A percentile compares a stretch with the other conserved stretches of the same genome.
Conservation (phyloP, 352 stramenopile genomes). For the Phytopythium delawarense region DNA sequence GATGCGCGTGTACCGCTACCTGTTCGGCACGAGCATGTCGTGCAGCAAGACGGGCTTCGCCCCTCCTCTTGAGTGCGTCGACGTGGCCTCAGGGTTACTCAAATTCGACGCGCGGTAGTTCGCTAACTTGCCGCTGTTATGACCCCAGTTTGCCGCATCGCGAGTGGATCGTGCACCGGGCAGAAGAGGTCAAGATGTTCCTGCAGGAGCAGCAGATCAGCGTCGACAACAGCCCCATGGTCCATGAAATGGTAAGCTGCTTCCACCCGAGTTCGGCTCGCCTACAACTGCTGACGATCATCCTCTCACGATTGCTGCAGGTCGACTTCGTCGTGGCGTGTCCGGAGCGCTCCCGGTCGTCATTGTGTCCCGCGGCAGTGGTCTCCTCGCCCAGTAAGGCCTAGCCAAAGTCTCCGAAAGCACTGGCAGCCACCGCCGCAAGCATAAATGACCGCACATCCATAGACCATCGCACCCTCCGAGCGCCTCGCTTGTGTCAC, state of each 20-base stretch:
- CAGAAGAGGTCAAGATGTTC: conserved; percentile 48
- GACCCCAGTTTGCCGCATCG: conserved; percentile 41
- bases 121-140: conserved; percentile 5
- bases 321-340: conserved; percentile 65
- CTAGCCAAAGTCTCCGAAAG: not conserved
- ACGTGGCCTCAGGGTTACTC: not conserved
- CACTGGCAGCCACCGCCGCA: not conserved
- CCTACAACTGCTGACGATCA: conserved; percentile 4
- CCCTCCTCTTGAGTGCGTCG: conserved; percentile 59
- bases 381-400: conserved; percentile 18
- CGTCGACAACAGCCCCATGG: conserved; percentile 28
- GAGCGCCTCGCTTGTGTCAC: not conserved
- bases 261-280: not conserved
- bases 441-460: not conserved
- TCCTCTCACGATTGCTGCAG: conserved; percentile 18
- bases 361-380: conserved; percentile 44
- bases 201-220: conserved; percentile 38
- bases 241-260: conserved; percentile 50
- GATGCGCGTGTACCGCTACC: conserved; percentile 70
- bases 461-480: not conserved
- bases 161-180: conserved; percentile 49
- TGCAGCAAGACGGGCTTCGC: conserved; percentile 67
- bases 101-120: not conserved
- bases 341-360: conserved; percentile 52
- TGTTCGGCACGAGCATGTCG: conserved; percentile 48